Evolutionary conservation across 305 asterid species (phyloP).

Genomic region (Solanum chacoense): DNA sequence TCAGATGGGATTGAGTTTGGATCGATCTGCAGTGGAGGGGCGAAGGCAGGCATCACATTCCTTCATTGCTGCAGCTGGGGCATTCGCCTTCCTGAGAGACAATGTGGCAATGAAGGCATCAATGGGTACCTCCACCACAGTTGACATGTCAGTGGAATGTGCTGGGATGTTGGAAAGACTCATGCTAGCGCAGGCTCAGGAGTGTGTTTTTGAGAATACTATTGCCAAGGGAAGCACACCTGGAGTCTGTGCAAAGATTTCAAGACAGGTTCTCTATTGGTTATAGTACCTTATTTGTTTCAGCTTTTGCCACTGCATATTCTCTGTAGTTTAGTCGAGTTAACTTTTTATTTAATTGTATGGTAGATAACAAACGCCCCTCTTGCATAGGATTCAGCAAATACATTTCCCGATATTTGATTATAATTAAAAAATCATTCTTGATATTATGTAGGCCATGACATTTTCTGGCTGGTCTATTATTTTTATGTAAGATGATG

Average conservation of each 20-base stretch:
- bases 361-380: not conserved
- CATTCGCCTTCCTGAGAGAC: constrained; percentile 81
- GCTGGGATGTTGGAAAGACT: constrained; percentile 95
- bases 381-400: not conserved
- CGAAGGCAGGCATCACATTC: constrained; percentile 95
- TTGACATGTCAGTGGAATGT: constrained; percentile 88
- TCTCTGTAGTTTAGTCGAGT: not conserved
- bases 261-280: constrained; percentile 65
- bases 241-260: constrained; percentile 90
- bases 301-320: not conserved
- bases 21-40: constrained; percentile 86
- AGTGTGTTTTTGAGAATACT: constrained; percentile 91
- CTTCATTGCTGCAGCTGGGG: constrained; percentile 93
- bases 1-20: constrained; percentile 85
- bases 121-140: constrained; percentile 64
- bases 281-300: not conserved
- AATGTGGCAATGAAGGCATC: constrained; percentile 85
- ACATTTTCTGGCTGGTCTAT: not conserved
- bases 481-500: not conserved
- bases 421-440: not conserved
- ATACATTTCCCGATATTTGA: not conserved
- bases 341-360: not conserved
- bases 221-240: constrained; percentile 95
- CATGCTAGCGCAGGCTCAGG: constrained; percentile 99
- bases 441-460: not conserved